These are phyloP conservation scores for Fragilaria crotonensis DNA, from an alignment of 108 stramenopile species.

Conservation along the genomic window DNA sequence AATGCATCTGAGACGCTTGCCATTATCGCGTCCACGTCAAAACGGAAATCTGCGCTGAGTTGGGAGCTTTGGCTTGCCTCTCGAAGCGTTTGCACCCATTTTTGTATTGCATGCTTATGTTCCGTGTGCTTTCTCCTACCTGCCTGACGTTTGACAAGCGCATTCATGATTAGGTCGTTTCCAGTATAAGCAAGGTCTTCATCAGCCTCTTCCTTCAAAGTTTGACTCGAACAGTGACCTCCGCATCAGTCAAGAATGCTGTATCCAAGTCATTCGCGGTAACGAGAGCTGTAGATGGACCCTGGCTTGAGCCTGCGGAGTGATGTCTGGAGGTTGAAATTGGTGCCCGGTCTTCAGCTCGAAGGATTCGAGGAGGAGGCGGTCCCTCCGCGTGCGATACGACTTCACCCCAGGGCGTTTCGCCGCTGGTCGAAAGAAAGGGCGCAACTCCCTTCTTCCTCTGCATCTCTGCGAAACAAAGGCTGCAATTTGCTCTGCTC, in stretches of 20 bases:
- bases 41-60: conserved; percentile 41
- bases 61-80: conserved; percentile 23
- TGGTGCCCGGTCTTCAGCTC: not conserved
- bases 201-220: conserved; percentile 15
- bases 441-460: conserved; percentile 31
- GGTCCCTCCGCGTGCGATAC: conserved; percentile 23
- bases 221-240: conserved; percentile 66
- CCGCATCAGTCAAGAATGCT: conserved; percentile 57
- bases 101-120: conserved; percentile 22
- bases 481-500: conserved; percentile 21
- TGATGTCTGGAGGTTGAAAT: not conserved
- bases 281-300: not conserved
- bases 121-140: conserved; percentile 16
- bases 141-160: not conserved
- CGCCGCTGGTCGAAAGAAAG: conserved; percentile 76
- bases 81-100: conserved; percentile 57
- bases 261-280: conserved; percentile 14
- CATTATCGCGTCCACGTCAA: conserved; percentile 57
- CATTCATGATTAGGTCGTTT: conserved; percentile 1
- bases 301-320: not conserved
- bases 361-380: not conserved
- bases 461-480: conserved; percentile 11
- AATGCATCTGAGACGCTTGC: no score
- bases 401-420: conserved; percentile 74
- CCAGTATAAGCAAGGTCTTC: not conserved